Base-by-base conservation (phyloP, 805 yeast genomes). In the Cyberlindnera misumaiensis region DNA sequence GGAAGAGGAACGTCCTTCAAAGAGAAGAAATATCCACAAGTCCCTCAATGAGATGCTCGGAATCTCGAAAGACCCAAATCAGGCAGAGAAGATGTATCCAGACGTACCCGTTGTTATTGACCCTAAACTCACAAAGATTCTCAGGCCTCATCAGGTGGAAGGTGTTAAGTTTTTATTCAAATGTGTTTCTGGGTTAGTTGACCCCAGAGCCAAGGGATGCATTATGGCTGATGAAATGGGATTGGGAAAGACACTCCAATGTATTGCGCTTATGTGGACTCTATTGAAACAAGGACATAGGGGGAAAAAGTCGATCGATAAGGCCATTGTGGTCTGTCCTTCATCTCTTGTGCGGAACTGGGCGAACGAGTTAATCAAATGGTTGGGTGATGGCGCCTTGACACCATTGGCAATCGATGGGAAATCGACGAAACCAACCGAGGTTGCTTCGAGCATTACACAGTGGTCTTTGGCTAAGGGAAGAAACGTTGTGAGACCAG, bases 181-280 rank as follows among this genome's bases (percentile, higher is more conserved):
- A 39, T 90, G 98, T 60, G 87, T 95, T 0, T 73, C 96, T 1
- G 98, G 98, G 0, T 62, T 89, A 26, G 73, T 81, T 20, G 87
- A 83, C 56, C 73, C 86, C 7, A 69, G 82, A 26, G 97, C 97
- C 0, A 77, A 83, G 53, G 98, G 98, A 3, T 90, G 97, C 55
- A 90, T 90, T 36, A 90, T 90, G 97, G 97, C 97, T 0, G 97
- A 88, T 63, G 97, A 85, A 59, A 88, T 88, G 97, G 97, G 96
- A 4, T 67, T 87, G 29, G 96, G 96, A 18, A 87, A 87, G 56
- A 87, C 96, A 1, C 66, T 87, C 18, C 96, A 87, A 57, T 90
- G 97, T 59, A 72, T 90, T 26, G 71, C 96, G 0, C 67, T 90
- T 25, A 72, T 89, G 84, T 90, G 97, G 97, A 90, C 97, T 0